phyloP scores from a whole-genome alignment of 768 basidiomycete genomes.

The Aureoboletus auriporus region DNA sequence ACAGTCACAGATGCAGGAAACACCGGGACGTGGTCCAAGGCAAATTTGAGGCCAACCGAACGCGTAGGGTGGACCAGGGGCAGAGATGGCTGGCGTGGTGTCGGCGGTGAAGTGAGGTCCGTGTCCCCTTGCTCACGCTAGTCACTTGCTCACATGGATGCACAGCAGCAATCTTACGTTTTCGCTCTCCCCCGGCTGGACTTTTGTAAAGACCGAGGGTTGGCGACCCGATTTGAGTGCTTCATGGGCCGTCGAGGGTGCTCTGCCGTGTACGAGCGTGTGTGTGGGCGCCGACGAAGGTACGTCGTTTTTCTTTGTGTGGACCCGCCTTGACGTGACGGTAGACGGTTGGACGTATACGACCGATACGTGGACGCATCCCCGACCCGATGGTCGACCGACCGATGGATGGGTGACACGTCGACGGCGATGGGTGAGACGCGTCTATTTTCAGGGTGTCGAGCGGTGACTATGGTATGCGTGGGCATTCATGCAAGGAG shows the following conservation, averaged over 20 bases:
- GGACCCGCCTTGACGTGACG: too few species aligned
- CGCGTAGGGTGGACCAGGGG: conserved; percentile 67
- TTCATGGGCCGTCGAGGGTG: neutral
- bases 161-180: neutral
- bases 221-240: neutral
- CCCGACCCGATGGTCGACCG: conserved; percentile 36
- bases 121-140: conserved; percentile 6
- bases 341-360: conserved; percentile 81
- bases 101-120: conserved; percentile 62
- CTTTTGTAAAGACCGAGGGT: neutral
- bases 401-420: conserved; percentile 53
- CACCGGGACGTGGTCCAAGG: conserved; percentile 34
- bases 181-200: neutral
- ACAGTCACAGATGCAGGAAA: neutral
- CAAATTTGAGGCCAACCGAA: conserved; percentile 39
- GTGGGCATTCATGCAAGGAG: too few species aligned
- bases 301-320: neutral
- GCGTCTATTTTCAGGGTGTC: conserved; percentile 42
- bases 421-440: conserved; percentile 63
- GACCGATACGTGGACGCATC: conserved; percentile 68
- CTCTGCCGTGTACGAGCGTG: neutral
- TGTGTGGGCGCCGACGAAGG: neutral
- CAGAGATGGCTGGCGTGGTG: conserved; percentile 66
- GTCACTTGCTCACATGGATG: neutral
- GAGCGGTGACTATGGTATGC: too few species aligned